Percentiles rank a stretch among this genome's conserved stretches.
Conservation (phyloP, 148 eudicot species). For the Amaranthus hypochondriacus region DNA sequence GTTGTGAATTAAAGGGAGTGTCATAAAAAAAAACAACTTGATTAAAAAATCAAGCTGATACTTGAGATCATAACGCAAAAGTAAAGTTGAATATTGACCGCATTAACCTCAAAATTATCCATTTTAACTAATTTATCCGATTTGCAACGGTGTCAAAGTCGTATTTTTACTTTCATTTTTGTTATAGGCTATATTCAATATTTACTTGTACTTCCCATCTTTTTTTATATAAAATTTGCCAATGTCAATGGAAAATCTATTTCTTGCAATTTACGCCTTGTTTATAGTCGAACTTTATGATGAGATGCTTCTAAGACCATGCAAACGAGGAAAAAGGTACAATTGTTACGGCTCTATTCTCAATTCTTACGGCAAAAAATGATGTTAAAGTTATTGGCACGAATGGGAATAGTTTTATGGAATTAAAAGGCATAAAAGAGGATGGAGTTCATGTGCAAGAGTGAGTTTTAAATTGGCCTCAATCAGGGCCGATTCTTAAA, state of each 20-base stretch:
- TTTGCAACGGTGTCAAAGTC: no score
- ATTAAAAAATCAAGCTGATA: no score
- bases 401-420: slow-evolving; percentile 14
- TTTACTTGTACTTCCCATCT: slow-evolving; percentile 13
- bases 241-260: slow-evolving; percentile 14
- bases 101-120: no score
- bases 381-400: slow-evolving; percentile 19
- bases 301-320: slow-evolving; percentile 11
- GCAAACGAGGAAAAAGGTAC: slow-evolving; percentile 6
- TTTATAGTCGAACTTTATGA: neutral
- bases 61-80: no score
- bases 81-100: no score
- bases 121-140: no score
- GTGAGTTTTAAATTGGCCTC: no score
- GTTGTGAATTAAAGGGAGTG: no score
- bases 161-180: no score
- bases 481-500: no score
- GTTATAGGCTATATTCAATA: no score
- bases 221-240: neutral
- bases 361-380: neutral
- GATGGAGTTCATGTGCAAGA: slow-evolving; percentile 23
- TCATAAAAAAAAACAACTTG: no score
- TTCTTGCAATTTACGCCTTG: neutral
- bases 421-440: neutral
- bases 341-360: neutral